Base-by-base conservation (phyloP, 2,329 filamentous ascomycete species). In the Hymenoscyphus salicellus region DNA sequence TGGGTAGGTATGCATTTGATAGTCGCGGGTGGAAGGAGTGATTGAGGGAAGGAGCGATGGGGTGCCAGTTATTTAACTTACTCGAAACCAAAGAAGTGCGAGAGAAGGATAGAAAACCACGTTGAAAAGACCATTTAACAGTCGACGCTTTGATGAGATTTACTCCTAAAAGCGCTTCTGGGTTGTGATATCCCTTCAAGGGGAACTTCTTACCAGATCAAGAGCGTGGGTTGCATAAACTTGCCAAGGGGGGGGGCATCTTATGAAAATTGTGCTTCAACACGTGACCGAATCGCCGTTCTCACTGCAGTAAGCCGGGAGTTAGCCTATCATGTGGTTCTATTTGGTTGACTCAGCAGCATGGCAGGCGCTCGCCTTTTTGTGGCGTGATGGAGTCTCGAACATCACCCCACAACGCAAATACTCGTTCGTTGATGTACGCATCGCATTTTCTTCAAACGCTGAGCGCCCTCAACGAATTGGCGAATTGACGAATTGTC, bases 351-450 rank as follows among this genome's bases (percentile, higher is more conserved):
- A 28, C 26, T 41, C 17, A 59, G 33, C 26, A 28, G 3, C 3
- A 30, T n/a, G 20, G 3, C n/a, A 17, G 36, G 36, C 23, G 14
- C 6, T 11, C 8, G 17, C 17, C 23, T 23, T 26, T 17, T 49
- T 32, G 38, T 60, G 55, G 41, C 33, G 38, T 38, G 26, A 56
- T 26, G 7, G 23, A 7, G 17, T 36, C 30, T n/a, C n/a, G 58
- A 62, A 65, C 67, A 70, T 71, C 69, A 70, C 66, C 61, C 66
- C 69, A 71, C 66, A 65, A 66, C 59, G 30, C 62, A 38, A 63
- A 38, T 68, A 64, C 63, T 70, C 58, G 64, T 55, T 33, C 59
- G 68, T 65, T 69, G n/a, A 38, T 58, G 10, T 41, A 36, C 28
- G 28, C 28, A 30, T 30, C 28, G 28, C 28, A 30, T 26, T 23